Evolutionary conservation across 768 basidiomycete species (phyloP).

Genomic region (Hericium rajendrae): DNA sequence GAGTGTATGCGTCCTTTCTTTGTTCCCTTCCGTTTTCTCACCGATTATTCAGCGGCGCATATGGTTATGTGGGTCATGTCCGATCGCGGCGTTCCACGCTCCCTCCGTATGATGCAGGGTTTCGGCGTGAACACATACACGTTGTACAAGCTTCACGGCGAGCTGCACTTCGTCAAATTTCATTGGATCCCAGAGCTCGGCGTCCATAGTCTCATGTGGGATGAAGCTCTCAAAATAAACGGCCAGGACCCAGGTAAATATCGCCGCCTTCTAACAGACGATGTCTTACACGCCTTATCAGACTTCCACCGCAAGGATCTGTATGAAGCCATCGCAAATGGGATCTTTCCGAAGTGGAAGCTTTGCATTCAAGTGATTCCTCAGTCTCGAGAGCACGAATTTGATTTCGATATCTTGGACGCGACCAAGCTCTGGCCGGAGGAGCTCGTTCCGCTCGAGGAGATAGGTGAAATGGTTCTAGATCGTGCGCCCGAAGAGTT

Average conservation of each 20-base stretch:
- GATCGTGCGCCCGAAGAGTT: conserved; percentile 61
- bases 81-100: conserved; percentile 78
- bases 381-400: conserved; percentile 65
- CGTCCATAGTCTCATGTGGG: conserved; percentile 79
- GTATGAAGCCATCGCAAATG: conserved; percentile 69
- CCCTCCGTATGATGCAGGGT: conserved; percentile 83
- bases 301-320: conserved; percentile 78
- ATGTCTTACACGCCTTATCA: not conserved
- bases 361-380: conserved; percentile 68
- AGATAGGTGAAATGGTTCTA: conserved; percentile 67
- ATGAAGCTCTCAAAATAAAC: conserved; percentile 75
- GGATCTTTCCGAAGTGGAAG: conserved; percentile 67
- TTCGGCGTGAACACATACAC: conserved; percentile 84
- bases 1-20: conserved; percentile 33
- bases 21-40: conserved; percentile 1
- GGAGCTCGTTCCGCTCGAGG: conserved; percentile 65
- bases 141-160: conserved; percentile 53
- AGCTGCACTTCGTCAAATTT: conserved; percentile 81
- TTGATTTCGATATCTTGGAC: conserved; percentile 84
- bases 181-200: conserved; percentile 78
- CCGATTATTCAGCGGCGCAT: conserved; percentile 35
- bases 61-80: conserved; percentile 84
- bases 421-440: conserved; percentile 84
- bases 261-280: not conserved
- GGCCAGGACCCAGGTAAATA: conserved; percentile 71